A percentile compares a stretch with the other conserved stretches of the same genome.
Conservation (phyloP, 306 rosid species). For the Dalbergia cochinchinensis region DNA sequence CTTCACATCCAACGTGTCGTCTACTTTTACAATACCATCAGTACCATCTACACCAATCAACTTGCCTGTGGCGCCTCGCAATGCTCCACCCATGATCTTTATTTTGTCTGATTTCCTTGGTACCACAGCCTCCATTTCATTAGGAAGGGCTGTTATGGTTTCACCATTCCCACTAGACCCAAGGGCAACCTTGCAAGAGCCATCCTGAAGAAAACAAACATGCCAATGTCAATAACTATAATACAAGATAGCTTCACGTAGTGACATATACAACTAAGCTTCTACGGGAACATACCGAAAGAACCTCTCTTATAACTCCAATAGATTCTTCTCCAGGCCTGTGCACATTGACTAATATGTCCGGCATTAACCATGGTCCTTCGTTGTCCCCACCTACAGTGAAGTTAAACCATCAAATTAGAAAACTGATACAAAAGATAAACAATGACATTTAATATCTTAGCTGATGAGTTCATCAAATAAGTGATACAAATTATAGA, state of each 20-base stretch:
- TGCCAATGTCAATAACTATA: background rate
- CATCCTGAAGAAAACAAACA: constrained; percentile 71
- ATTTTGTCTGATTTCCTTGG: constrained; percentile 87
- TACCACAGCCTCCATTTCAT: constrained; percentile 81
- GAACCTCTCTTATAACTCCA: constrained; percentile 88
- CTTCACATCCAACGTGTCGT: constrained; percentile 92
- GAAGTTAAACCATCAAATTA: constrained; percentile 31
- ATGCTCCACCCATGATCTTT: constrained; percentile 86
- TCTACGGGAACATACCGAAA: constrained; percentile 67
- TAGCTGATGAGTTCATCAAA: constrained; percentile 10
- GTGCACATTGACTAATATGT: constrained; percentile 87
- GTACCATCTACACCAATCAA: constrained; percentile 98
- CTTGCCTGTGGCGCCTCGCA: constrained; percentile 94
- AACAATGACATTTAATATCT: background rate
- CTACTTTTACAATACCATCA: constrained; percentile 96
- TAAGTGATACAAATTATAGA: background rate
- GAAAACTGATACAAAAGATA: constrained; percentile 3
- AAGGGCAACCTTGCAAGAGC: constrained; percentile 77
- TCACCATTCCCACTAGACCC: constrained; percentile 86
- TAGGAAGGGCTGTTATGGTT: constrained; percentile 63
- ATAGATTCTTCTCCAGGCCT: constrained; percentile 78
- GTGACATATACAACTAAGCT: background rate
- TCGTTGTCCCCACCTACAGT: constrained; percentile 86
- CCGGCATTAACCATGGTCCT: constrained; percentile 91
- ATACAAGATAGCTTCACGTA: background rate